Percentiles rank a stretch among this genome's conserved stretches.
Evolutionary conservation across 2,329 filamentous ascomycete species (phyloP).

Genomic region (Fusarium albosuccineum): DNA sequence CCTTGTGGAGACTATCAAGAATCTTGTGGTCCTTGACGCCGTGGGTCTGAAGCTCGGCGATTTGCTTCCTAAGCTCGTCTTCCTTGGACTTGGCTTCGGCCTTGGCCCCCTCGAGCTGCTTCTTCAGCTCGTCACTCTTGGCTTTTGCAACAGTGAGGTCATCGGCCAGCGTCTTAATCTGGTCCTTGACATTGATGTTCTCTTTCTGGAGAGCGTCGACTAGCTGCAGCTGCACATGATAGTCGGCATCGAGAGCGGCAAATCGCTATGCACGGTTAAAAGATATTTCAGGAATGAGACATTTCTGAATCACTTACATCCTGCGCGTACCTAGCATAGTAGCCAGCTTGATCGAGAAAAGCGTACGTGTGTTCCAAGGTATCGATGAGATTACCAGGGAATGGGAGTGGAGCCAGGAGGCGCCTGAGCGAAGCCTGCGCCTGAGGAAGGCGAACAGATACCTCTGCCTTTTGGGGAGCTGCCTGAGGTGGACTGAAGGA

Average conservation of each 20-base stretch:
- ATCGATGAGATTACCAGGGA: not conserved
- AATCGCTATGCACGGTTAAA: too few species aligned
- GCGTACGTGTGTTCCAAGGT: not conserved
- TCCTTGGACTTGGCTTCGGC: not conserved
- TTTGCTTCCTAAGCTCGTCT: not conserved
- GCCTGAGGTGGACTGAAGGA: not conserved
- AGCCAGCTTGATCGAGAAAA: slow-evolving; percentile 4
- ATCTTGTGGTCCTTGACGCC: not conserved
- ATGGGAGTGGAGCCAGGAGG: not conserved
- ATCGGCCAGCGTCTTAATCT: slow-evolving; percentile 1
- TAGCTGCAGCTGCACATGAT: not conserved
- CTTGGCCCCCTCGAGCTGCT: not conserved
- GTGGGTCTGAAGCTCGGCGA: not conserved
- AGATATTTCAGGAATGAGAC: too few species aligned
- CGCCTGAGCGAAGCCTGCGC: not conserved
- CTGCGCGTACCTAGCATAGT: slow-evolving; percentile 4
- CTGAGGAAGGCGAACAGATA: not conserved
- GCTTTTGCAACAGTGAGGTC: not conserved
- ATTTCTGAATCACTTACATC: too few species aligned
- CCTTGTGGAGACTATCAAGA: not conserved
- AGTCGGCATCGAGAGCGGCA: not conserved
- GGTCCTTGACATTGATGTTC: not conserved
- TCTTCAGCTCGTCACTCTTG: not conserved
- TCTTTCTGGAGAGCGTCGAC: slow-evolving; percentile 2
- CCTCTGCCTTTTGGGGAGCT: not conserved